Conservation (phyloP, 2,329 filamentous ascomycete species). For the Cladosporium sp. region DNA sequence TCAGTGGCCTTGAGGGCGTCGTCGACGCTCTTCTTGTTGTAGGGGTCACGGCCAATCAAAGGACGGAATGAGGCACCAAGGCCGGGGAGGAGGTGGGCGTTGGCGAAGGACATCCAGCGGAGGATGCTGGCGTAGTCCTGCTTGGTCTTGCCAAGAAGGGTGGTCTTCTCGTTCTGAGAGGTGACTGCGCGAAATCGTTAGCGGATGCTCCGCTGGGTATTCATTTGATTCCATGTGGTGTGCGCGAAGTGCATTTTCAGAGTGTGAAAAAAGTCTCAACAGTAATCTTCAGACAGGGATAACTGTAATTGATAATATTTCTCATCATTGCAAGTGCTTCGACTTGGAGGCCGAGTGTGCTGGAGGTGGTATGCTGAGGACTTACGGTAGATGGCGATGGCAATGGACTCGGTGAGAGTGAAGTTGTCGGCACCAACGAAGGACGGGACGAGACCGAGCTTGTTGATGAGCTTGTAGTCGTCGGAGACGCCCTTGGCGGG, state of each 20-base stretch:
- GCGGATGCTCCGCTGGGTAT: constrained; percentile 6
- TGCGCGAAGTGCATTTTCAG: constrained; percentile 55
- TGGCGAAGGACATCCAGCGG: constrained; percentile 97
- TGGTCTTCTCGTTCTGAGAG: constrained; percentile 99
- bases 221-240: constrained; percentile 1
- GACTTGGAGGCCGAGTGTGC: background rate
- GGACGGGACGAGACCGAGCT: constrained; percentile 86
- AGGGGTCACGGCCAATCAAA: constrained; percentile 75
- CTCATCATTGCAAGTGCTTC: constrained; percentile 66
- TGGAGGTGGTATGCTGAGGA: constrained; percentile 38
- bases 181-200: constrained; percentile 65
- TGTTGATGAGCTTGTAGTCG: constrained; percentile 84
- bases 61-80: constrained; percentile 84
- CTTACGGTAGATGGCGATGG: constrained; percentile 97
- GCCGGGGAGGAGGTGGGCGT: constrained; percentile 75
- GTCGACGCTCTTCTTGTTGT: constrained; percentile 98
- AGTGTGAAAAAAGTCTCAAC: constrained; percentile 87
- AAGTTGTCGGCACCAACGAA: constrained; percentile 93
- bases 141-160: constrained; percentile 99
- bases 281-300: constrained; percentile 97
- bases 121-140: constrained; percentile 99
- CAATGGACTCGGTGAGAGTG: constrained; percentile 83
- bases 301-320: constrained; percentile 69
- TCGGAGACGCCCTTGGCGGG: constrained; percentile 63
- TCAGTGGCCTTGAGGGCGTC: constrained; percentile 70